Evolutionary conservation across 352 stramenopile genomes (phyloP).

Genomic region (Pythium insidiosum): DNA sequence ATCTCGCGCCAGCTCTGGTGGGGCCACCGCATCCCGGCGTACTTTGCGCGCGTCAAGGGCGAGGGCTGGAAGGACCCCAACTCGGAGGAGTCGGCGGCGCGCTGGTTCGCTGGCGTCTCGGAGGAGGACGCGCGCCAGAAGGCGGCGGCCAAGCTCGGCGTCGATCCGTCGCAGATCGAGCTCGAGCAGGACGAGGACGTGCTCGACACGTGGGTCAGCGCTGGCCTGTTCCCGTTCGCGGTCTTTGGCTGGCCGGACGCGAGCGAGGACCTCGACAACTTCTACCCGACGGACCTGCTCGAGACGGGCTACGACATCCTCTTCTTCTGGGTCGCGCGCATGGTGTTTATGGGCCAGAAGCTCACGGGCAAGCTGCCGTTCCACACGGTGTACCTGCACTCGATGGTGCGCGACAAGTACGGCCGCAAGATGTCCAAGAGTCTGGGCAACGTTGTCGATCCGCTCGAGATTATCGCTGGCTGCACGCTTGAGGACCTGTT

Average conservation of each 20-base stretch:
- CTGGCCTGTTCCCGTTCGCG: constrained; percentile 93
- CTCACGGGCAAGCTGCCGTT: constrained; percentile 97
- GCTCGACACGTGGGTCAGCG: constrained; percentile 99
- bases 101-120: constrained; percentile 73
- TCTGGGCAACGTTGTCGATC: constrained; percentile 98
- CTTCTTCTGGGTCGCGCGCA: constrained; percentile 99
- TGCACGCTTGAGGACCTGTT: constrained; percentile 93
- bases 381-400: constrained; percentile 96
- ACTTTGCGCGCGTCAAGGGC: constrained; percentile 90
- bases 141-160: constrained; percentile 60
- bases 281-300: constrained; percentile 95
- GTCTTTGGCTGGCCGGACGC: constrained; percentile 80
- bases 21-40: constrained; percentile 99
- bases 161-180: constrained; percentile 50
- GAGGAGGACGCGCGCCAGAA: constrained; percentile 88
- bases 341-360: constrained; percentile 95
- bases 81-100: constrained; percentile 36
- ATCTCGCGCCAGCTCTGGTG: constrained; percentile 99
- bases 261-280: constrained; percentile 72
- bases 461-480: constrained; percentile 96
- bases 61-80: constrained; percentile 71
- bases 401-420: constrained; percentile 97
- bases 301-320: constrained; percentile 99
- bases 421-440: constrained; percentile 99
- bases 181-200: constrained; percentile 99